These are phyloP conservation scores for Volutella citrinella DNA, from an alignment of 2,329 filamentous ascomycete genomes.

Conservation along the genomic window DNA sequence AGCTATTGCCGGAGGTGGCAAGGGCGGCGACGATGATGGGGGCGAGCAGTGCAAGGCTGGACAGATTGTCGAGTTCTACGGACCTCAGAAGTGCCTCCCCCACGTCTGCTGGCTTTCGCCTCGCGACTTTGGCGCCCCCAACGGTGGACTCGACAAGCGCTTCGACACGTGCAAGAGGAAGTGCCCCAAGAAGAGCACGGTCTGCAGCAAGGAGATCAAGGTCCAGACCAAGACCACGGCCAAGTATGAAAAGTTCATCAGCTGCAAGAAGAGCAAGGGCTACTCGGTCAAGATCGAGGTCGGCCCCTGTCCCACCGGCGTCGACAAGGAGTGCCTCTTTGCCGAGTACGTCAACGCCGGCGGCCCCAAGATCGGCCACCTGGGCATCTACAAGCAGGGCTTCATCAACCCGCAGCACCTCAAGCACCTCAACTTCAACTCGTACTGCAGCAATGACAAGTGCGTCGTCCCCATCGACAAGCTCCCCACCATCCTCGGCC, in stretches of 20 bases:
- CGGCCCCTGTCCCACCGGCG: slow-evolving; percentile 3
- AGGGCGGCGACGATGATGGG: slow-evolving; percentile 10
- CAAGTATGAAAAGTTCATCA: slow-evolving; percentile 5
- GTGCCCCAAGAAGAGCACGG: slow-evolving; percentile 16
- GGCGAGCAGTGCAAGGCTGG: slow-evolving; percentile 15
- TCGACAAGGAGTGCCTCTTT: slow-evolving; percentile 13
- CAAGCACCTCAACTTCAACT: slow-evolving; percentile 16
- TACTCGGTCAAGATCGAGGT: slow-evolving; percentile 17
- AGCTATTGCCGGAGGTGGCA: slow-evolving; percentile 10
- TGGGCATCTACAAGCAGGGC: slow-evolving; percentile 14
- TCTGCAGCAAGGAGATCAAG: slow-evolving; percentile 15
- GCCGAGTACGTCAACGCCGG: slow-evolving; percentile 15
- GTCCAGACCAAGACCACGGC: slow-evolving; percentile 12
- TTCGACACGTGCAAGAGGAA: slow-evolving; percentile 16
- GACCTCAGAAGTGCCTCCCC: too few relatives aligned
- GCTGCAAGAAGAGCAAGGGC: slow-evolving; percentile 11
- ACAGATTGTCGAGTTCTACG: too few relatives aligned
- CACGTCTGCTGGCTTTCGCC: too few relatives aligned
- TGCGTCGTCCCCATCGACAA: slow-evolving; percentile 16
- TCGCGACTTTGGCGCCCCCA: slow-evolving; percentile 8
- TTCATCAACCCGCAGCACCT: slow-evolving; percentile 5
- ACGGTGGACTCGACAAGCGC: slow-evolving; percentile 8
- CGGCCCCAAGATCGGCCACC: slow-evolving; percentile 14
- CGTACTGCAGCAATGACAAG: slow-evolving; percentile 15
- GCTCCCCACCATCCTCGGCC: slow-evolving; percentile 13